Percentiles rank a stretch among this genome's conserved stretches.
Evolutionary conservation across 148 eudicot genomes (phyloP).

Genomic region (Fagopyrum tataricum): DNA sequence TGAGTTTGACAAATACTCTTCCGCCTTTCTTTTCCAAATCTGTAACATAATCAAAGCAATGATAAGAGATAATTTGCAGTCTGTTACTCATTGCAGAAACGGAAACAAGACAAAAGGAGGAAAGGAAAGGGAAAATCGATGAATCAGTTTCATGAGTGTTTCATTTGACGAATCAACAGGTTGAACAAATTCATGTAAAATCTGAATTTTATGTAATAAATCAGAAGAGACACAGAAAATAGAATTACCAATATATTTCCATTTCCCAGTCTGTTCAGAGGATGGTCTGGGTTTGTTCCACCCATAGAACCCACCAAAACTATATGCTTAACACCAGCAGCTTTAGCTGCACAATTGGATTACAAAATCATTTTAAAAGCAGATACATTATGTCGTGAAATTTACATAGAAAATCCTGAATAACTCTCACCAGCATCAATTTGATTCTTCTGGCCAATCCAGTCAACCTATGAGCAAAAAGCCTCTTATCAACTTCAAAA

Average conservation of each 20-base stretch:
- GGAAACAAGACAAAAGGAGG: too few relatives aligned
- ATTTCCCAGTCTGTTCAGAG: constrained; percentile 75
- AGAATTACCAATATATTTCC: constrained; percentile 79
- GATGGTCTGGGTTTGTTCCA: constrained; percentile 71
- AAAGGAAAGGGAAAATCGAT: too few relatives aligned
- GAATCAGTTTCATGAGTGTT: too few relatives aligned
- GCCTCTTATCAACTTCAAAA: constrained; percentile 6
- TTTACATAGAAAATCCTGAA: neutral
- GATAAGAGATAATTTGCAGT: neutral
- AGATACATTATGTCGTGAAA: constrained; percentile 30
- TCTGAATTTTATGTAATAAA: neutral
- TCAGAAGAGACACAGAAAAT: neutral
- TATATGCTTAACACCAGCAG: constrained; percentile 91
- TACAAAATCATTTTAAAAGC: constrained; percentile 19
- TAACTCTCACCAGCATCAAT: constrained; percentile 73
- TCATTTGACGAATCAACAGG: neutral
- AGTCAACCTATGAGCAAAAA: constrained; percentile 56
- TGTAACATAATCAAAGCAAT: constrained; percentile 13
- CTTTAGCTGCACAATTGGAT: constrained; percentile 94
- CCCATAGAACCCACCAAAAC: constrained; percentile 96
- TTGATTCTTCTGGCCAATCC: constrained; percentile 98
- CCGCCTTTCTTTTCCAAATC: constrained; percentile 98
- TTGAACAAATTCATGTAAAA: neutral
- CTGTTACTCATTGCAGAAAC: too few relatives aligned
- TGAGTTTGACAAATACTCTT: constrained; percentile 88